Percentiles rank a stretch among this genome's conserved stretches.
These are phyloP conservation scores for Volutella citrinella DNA, from an alignment of 2,329 filamentous ascomycete species.

Conservation along the genomic window DNA sequence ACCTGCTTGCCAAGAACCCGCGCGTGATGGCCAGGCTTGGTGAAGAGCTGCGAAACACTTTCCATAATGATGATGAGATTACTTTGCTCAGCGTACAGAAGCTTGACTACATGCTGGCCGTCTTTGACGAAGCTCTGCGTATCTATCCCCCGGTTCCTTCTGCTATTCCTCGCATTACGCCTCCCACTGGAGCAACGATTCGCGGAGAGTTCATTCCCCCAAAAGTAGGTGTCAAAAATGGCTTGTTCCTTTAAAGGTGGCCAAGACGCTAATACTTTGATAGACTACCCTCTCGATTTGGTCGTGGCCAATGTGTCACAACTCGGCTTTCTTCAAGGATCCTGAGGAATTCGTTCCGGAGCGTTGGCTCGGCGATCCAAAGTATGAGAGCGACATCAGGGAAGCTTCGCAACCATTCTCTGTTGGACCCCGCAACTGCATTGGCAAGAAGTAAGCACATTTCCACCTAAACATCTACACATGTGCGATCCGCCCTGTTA, in stretches of 20 bases:
- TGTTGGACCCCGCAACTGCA: conserved; percentile 27
- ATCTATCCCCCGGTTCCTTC: conserved; percentile 12
- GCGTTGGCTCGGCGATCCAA: conserved; percentile 28
- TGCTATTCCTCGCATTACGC: conserved; percentile 24
- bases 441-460: conserved; percentile 32
- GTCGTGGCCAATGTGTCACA: conserved; percentile 32
- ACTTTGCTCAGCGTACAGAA: conserved; percentile 8
- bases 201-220: conserved; percentile 29
- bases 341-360: conserved; percentile 36
- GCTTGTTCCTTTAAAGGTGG: no score
- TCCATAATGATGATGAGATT: conserved; percentile 11
- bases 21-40: conserved; percentile 28
- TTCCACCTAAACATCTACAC: neutral
- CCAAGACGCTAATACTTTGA: no score
- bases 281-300: conserved; percentile 33
- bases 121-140: conserved; percentile 10
- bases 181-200: conserved; percentile 29
- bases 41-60: conserved; percentile 27
- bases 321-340: conserved; percentile 27
- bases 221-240: conserved; percentile 26
- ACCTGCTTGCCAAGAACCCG: conserved; percentile 28
- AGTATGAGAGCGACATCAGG: conserved; percentile 20
- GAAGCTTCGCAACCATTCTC: conserved; percentile 28
- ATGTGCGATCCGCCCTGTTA: neutral
- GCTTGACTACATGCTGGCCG: conserved; percentile 8